A percentile compares a stretch with the other conserved stretches of the same genome.
Evolutionary conservation across 257 asterid genomes (phyloP).

Genomic region (Petrea volubilis): DNA sequence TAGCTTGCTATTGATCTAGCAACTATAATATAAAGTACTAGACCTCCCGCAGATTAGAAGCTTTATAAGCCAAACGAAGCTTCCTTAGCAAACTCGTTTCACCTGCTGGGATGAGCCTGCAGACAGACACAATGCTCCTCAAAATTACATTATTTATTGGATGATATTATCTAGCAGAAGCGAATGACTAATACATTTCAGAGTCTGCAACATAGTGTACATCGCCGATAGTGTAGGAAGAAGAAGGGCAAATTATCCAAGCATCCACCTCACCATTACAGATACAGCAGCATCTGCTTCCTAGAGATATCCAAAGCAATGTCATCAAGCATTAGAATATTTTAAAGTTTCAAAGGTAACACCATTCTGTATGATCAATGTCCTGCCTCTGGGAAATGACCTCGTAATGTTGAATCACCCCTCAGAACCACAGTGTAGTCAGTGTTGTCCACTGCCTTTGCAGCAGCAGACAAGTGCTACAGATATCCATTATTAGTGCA

Average conservation of each 20-base stretch:
- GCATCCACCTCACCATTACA: conserved; percentile 89
- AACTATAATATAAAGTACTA: conserved; percentile 6
- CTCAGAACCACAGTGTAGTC: conserved; percentile 90
- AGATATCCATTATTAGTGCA: conserved; percentile 71
- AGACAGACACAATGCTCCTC: conserved; percentile 25
- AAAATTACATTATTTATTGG: conserved; percentile 6
- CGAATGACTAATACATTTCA: conserved; percentile 56
- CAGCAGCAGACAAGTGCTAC: conserved; percentile 75
- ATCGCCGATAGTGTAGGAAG: conserved; percentile 85
- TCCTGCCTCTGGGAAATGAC: conserved; percentile 97
- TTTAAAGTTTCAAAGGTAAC: conserved; percentile 16
- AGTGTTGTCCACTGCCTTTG: conserved; percentile 50
- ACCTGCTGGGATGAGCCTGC: conserved; percentile 94
- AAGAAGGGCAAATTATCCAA: conserved; percentile 96
- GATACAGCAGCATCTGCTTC: conserved; percentile 96
- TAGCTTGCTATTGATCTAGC: conserved; percentile 8
- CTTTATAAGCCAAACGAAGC: conserved; percentile 89
- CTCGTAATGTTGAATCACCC: conserved; percentile 97
- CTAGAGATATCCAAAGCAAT: conserved; percentile 45
- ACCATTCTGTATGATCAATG: conserved; percentile 1
- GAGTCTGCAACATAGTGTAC: conserved; percentile 91
- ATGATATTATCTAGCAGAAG: not conserved
- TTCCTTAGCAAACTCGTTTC: conserved; percentile 96
- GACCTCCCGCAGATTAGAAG: conserved; percentile 96
- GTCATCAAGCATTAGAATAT: conserved; percentile 27